Base-by-base conservation (phyloP, 2,329 filamentous ascomycete genomes). In the Mollisia scopiformis region DNA sequence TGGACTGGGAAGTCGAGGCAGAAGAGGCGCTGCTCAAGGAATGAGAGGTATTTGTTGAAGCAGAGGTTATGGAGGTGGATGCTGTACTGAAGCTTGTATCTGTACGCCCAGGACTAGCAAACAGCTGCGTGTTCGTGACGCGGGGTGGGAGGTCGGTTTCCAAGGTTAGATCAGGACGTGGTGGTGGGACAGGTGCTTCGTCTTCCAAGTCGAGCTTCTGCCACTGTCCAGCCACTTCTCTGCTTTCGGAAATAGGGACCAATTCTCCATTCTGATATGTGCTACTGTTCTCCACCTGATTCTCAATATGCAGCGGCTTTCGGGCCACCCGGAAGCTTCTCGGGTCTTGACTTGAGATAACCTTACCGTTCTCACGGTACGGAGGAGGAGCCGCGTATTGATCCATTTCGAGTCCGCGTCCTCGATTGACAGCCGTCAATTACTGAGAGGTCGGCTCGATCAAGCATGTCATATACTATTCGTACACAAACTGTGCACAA, bases 291-390 rank as follows among this genome's bases (percentile, higher is more conserved):
- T 16, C 21, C 14, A 27, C 43, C 16, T 23, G 11, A 14, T 13
- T 16, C 2, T 10, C 10, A 8, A 4, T 16, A 11, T 13, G 0
- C 41, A 49, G 41, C 14, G 46, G 33, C 8, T 55, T 49, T 19
- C 28, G 19, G 27, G 14, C 50, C 19, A 51, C 33, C 33, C 49
- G 27, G 30, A 33, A 35, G 14, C 53, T 16, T 39, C 10, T 27
- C 31, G 13, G 37, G 31, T 30, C 16, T 51, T 33, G 27, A 33
- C 7, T 35, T 35, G 35, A 2, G 19, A 27, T 19, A n/a, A n/a
- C n/a, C n/a, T n/a, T n/a, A 11, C 19, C 49, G 23, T 39, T 33
- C 16, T 60, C 58, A 52, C 39, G 33, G 28, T 64, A 57, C 27
- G 54, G 27, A 19, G 57, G 54, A 19, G 62, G 56, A 11, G 33